Evolutionary conservation across 2,329 filamentous ascomycete genomes (phyloP), one percentile per base, ranked within the genome.

Genomic region (Chaetomium sp.): DNA sequence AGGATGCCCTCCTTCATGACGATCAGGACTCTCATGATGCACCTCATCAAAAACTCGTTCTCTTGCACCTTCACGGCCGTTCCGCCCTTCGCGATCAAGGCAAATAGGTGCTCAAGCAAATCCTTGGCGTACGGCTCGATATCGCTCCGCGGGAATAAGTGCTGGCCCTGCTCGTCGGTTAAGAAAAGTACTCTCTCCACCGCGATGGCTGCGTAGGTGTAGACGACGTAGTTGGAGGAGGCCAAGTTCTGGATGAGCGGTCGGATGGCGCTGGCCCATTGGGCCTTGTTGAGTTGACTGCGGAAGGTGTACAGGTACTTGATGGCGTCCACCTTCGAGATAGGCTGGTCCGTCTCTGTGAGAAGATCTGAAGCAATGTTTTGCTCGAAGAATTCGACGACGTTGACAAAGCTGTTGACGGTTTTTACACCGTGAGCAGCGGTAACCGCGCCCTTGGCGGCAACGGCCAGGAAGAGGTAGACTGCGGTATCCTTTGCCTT

Each of bases 1-100:
- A 61, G 35, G 4, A 92, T 83, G 34, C 85, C 88, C 48, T 96
- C 91, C 68, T 87, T 89, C 71, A 97, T 88, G 61, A 97, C 91
- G 62, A 99, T 91, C 58, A 99, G 78, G 10, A 99, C 92, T 65
- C 94, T 84, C 94, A 99, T 99, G 55, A 96, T 90, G 66, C 94
- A 99, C 65, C 91, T 89, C 91, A 99, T 97, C 67, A 99, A 72
- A 70, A 97, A 99, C 69, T 99, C 94, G 68, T 99, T 99, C 72
- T 99, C 94, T 68, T 99, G 94, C 59, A 99, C 85, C 77, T 97
- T 99, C 61, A 92, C 84, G 1, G 95, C 87, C 9, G 88, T 86
- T 4, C 80, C 78, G 64, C 96, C 87, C 68, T 88, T 89, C 68
- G 95, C 88, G 62, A 99, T 90, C 52, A 99, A 79, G 61, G 86